These are phyloP conservation scores for Pulveroboletus sp. DNA, from an alignment of 768 basidiomycete genomes.

Conservation along the genomic window DNA sequence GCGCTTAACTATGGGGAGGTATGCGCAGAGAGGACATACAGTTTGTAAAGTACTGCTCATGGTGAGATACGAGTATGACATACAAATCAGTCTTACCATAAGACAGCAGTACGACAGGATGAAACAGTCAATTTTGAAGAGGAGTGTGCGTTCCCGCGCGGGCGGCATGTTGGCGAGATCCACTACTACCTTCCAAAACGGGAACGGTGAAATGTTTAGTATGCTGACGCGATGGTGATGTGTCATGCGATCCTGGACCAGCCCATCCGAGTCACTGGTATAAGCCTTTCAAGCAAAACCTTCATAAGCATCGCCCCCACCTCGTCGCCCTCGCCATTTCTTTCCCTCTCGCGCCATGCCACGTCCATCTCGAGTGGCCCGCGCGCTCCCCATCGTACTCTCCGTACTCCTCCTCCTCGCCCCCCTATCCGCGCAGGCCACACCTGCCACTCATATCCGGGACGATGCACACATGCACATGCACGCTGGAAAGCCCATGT, in stretches of 20 bases:
- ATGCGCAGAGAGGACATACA: constrained; percentile 36
- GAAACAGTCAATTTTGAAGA: constrained; percentile 65
- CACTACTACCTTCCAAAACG: not conserved
- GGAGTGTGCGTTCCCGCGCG: constrained; percentile 43
- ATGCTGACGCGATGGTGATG: constrained; percentile 12
- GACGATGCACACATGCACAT: constrained; percentile 45
- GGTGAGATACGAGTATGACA: too few species aligned
- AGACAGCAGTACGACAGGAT: constrained; percentile 71
- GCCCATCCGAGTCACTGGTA: too few species aligned
- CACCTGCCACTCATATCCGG: constrained; percentile 17
- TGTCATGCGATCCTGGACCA: constrained; percentile 1
- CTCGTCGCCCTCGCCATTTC: not conserved
- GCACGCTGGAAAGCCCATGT: constrained; percentile 45
- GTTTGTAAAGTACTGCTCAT: constrained; percentile 59
- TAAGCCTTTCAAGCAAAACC: not conserved
- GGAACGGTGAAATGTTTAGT: constrained; percentile 8
- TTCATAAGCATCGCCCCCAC: constrained; percentile 13
- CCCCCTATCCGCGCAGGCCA: constrained; percentile 18
- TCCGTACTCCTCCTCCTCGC: constrained; percentile 6
- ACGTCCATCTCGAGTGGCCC: constrained; percentile 5
- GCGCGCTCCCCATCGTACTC: not conserved
- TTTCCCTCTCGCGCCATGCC: not conserved
- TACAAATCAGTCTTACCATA: constrained; percentile 40
- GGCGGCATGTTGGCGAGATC: not conserved
- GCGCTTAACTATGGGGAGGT: not conserved